Conservation (phyloP, 805 yeast species). For the Candida xiaguanensis region DNA sequence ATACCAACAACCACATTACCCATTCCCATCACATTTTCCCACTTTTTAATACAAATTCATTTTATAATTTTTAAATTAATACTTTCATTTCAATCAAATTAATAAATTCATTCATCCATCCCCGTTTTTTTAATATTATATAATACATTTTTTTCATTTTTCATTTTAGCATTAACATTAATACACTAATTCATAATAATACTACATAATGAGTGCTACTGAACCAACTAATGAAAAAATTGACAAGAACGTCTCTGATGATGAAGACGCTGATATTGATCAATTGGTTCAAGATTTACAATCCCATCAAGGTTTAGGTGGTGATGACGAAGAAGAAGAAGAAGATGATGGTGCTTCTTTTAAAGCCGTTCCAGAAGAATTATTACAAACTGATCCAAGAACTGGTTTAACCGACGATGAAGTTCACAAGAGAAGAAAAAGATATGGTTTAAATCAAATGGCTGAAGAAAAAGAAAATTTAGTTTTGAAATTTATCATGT, state of each 20-base stretch:
- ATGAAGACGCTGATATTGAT: constrained; percentile 53
- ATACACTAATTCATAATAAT: not conserved
- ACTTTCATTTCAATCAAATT: too few species aligned
- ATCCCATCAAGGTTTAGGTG: constrained; percentile 53
- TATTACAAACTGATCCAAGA: constrained; percentile 76
- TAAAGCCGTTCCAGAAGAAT: constrained; percentile 82
- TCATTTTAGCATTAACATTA: constrained; percentile 1
- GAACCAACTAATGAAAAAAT: constrained; percentile 57
- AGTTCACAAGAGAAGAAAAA: constrained; percentile 80
- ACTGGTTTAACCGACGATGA: constrained; percentile 76
- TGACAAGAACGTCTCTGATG: constrained; percentile 48
- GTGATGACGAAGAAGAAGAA: constrained; percentile 52
- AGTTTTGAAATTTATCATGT: constrained; percentile 74
- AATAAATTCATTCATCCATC: too few species aligned
- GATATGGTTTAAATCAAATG: constrained; percentile 88
- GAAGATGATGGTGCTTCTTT: constrained; percentile 32
- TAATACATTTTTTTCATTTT: not conserved
- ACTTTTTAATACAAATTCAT: too few species aligned
- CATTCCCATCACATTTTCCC: too few species aligned
- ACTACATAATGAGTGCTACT: constrained; percentile 33
- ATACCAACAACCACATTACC: too few species aligned
- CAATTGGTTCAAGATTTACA: constrained; percentile 77
- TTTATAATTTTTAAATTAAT: too few species aligned
- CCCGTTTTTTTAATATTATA: too few species aligned
- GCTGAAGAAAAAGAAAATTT: constrained; percentile 82